Evolutionary conservation across 2,329 filamentous ascomycete species (phyloP).

Genomic region (Hypomyces rosellus): DNA sequence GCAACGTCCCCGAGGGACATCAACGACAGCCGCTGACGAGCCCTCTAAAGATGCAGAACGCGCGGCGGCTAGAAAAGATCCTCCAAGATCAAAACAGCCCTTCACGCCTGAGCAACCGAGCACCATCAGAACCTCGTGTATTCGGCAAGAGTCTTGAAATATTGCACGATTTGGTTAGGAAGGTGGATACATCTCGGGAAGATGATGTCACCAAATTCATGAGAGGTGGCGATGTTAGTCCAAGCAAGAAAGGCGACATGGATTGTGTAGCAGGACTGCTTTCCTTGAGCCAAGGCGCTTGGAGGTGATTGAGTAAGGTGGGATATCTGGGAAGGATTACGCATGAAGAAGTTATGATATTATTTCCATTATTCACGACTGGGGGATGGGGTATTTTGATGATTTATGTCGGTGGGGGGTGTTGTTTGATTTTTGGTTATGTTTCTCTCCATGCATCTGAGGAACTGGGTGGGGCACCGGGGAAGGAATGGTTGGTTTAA

Average conservation of each 20-base stretch:
- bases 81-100: conserved; percentile 35
- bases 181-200: conserved; percentile 17
- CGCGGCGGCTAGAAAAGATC: conserved; percentile 35
- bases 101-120: conserved; percentile 28
- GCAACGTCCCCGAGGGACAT: conserved; percentile 26
- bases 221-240: conserved; percentile 55
- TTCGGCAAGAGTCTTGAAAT: conserved; percentile 36
- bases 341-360: background rate
- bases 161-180: conserved; percentile 41
- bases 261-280: conserved; percentile 86
- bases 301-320: conserved; percentile 46
- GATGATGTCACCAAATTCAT: conserved; percentile 72
- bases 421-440: conserved; percentile 1
- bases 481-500: background rate
- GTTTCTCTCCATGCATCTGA: conserved; percentile 1
- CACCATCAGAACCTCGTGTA: conserved; percentile 30
- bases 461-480: background rate
- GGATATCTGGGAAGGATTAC: background rate
- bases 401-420: background rate
- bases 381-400: background rate
- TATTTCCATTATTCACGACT: background rate
- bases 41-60: conserved; percentile 24
- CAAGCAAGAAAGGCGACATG: conserved; percentile 71
- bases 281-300: conserved; percentile 87
- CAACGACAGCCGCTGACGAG: conserved; percentile 33